Conservation (phyloP, 2,329 filamentous ascomycete genomes). For the Aspergillus spinulosporus region DNA sequence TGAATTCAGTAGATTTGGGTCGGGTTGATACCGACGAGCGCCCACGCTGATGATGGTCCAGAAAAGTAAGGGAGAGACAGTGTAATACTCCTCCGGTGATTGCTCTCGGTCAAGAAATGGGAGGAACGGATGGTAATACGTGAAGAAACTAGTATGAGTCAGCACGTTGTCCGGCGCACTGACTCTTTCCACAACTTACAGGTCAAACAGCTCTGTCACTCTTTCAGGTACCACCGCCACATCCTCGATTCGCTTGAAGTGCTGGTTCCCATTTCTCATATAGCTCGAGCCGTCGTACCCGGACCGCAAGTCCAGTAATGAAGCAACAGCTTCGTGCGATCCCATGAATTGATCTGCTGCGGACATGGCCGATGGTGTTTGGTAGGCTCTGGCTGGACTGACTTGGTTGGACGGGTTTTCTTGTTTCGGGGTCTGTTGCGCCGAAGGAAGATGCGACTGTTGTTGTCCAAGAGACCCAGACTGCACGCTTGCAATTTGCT, state of each 20-base stretch:
- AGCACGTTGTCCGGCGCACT: slow-evolving; percentile 8
- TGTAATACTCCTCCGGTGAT: slow-evolving; percentile 59
- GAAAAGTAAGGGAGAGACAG: slow-evolving; percentile 63
- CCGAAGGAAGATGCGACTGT: slow-evolving; percentile 22
- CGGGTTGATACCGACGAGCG: slow-evolving; percentile 58
- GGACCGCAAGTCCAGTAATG: slow-evolving; percentile 51
- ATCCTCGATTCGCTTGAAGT: slow-evolving; percentile 55
- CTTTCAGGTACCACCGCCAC: slow-evolving; percentile 46
- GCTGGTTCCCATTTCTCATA: slow-evolving; percentile 51
- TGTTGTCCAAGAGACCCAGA: slow-evolving; percentile 28
- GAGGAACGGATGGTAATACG: slow-evolving; percentile 63
- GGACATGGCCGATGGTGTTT: slow-evolving; percentile 39
- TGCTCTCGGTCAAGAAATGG: slow-evolving; percentile 60
- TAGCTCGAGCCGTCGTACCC: slow-evolving; percentile 46
- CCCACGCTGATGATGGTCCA: slow-evolving; percentile 67
- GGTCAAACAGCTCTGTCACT: slow-evolving; percentile 47
- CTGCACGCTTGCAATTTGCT: slow-evolving; percentile 46
- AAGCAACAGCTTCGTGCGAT: slow-evolving; percentile 53
- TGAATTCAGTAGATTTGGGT: slow-evolving; percentile 56
- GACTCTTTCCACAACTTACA: slow-evolving; percentile 32
- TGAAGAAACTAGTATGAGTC: slow-evolving; percentile 58
- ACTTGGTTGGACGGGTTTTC: slow-evolving; percentile 37
- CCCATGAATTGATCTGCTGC: slow-evolving; percentile 47
- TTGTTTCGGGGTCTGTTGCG: slow-evolving; percentile 38
- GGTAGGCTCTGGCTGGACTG: slow-evolving; percentile 35